Evolutionary conservation across 179 eudicot species (phyloP).

Genomic region (Corrigiola litoralis): DNA sequence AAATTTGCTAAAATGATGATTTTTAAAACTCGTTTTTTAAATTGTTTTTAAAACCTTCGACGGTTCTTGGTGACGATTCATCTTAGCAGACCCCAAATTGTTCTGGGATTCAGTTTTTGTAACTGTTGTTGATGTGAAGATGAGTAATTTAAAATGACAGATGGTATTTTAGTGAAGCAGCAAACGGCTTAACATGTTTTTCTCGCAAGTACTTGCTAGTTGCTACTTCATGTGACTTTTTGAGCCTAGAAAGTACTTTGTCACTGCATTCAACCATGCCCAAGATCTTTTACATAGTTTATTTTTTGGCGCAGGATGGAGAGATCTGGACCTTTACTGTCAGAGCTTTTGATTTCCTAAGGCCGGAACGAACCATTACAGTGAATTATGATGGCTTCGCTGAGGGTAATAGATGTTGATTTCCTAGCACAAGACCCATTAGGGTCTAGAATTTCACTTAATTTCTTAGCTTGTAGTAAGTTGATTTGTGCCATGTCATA

Average conservation of each 20-base stretch:
- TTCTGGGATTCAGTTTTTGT: too few relatives aligned
- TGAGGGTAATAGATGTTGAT: constrained; percentile 48
- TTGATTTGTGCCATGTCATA: not conserved
- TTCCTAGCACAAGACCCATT: not conserved
- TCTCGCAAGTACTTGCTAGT: too few relatives aligned
- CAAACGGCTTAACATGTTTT: too few relatives aligned
- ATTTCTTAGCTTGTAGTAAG: not conserved
- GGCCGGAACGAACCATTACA: constrained; percentile 65
- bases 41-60: too few relatives aligned
- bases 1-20: too few relatives aligned
- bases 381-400: constrained; percentile 92
- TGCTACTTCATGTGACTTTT: too few relatives aligned
- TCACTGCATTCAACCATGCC: not conserved
- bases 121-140: too few relatives aligned
- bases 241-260: not conserved
- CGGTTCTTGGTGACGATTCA: too few relatives aligned
- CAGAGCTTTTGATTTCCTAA: constrained; percentile 60
- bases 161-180: too few relatives aligned
- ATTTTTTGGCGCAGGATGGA: constrained; percentile 62
- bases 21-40: too few relatives aligned
- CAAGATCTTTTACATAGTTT: not conserved
- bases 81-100: too few relatives aligned
- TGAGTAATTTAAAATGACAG: too few relatives aligned
- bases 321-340: constrained; percentile 89
- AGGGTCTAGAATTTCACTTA: not conserved